phyloP scores from a whole-genome alignment of 2,329 filamentous ascomycete genomes.

The Alternaria triticimaculans region DNA sequence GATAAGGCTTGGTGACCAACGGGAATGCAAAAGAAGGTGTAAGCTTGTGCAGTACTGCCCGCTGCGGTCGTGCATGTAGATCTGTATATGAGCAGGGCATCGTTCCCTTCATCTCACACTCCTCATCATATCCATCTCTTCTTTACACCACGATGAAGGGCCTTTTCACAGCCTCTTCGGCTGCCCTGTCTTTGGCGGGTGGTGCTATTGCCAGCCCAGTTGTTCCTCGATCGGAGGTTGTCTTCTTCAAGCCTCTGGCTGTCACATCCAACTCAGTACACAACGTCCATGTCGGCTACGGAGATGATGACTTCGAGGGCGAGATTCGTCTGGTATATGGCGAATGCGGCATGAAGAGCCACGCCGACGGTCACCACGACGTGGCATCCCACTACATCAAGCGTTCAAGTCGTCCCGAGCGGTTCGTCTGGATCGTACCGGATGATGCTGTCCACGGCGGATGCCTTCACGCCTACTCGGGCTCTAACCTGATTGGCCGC shows the following conservation, averaged over 20 bases:
- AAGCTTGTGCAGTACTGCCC: background rate
- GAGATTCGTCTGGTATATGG: slow-evolving; percentile 56
- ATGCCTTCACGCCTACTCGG: slow-evolving; percentile 56
- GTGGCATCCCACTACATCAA: slow-evolving; percentile 48
- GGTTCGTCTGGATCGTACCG: slow-evolving; percentile 58
- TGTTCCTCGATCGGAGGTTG: slow-evolving; percentile 26
- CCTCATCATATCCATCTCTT: background rate
- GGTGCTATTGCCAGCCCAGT: slow-evolving; percentile 27
- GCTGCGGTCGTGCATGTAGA: background rate
- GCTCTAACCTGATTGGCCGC: slow-evolving; percentile 49
- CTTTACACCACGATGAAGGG: slow-evolving; percentile 32
- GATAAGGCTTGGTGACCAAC: slow-evolving; percentile 32
- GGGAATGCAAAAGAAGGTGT: slow-evolving; percentile 8
- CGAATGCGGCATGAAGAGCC: slow-evolving; percentile 48
- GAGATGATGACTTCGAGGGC: slow-evolving; percentile 51
- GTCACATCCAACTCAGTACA: slow-evolving; percentile 54
- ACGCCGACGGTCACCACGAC: slow-evolving; percentile 52
- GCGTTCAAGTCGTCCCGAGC: slow-evolving; percentile 49
- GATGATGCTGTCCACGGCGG: slow-evolving; percentile 47
- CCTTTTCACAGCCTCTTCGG: slow-evolving; percentile 34
- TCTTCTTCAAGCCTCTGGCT: slow-evolving; percentile 42
- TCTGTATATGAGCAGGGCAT: slow-evolving; percentile 22
- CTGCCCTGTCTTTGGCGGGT: slow-evolving; percentile 35
- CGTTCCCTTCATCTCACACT: background rate
- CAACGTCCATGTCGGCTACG: slow-evolving; percentile 58